Conservation (phyloP, 2,329 filamentous ascomycete species). For the Phialophora chinensis region DNA sequence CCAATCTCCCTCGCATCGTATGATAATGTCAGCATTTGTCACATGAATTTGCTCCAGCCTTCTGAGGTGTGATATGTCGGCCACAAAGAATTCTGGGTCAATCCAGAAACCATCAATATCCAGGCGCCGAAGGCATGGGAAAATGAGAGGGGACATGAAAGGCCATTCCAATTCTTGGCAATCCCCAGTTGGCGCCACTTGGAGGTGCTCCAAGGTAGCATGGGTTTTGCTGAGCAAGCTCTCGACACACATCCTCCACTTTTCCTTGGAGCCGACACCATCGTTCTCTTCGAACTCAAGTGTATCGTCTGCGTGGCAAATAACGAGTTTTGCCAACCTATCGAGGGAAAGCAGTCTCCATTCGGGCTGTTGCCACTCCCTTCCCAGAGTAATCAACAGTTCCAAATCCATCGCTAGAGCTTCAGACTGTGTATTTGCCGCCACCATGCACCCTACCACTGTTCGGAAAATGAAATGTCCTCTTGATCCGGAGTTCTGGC, state of each 20-base stretch:
- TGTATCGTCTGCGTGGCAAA: background rate
- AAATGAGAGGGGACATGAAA: background rate
- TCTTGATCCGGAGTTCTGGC: background rate
- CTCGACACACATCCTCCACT: background rate
- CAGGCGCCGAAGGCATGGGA: background rate
- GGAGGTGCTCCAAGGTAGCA: background rate
- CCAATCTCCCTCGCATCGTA: background rate
- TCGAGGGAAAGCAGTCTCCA: background rate
- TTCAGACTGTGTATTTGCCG: background rate
- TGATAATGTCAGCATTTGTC: background rate
- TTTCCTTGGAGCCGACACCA: background rate
- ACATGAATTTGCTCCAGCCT: background rate
- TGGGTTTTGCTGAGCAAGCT: background rate
- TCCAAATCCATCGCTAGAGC: background rate
- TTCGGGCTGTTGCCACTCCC: background rate
- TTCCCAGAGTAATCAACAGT: background rate
- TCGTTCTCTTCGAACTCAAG: background rate
- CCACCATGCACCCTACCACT: background rate
- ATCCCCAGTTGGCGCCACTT: background rate
- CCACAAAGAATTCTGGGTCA: background rate
- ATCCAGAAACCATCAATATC: background rate
- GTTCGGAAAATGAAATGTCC: background rate
- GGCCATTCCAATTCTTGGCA: background rate
- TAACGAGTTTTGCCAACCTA: background rate
- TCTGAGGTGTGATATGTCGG: background rate